Base-by-base conservation (phyloP, 1,284 basidiomycete species). In the Sporisorium graminicola region DNA sequence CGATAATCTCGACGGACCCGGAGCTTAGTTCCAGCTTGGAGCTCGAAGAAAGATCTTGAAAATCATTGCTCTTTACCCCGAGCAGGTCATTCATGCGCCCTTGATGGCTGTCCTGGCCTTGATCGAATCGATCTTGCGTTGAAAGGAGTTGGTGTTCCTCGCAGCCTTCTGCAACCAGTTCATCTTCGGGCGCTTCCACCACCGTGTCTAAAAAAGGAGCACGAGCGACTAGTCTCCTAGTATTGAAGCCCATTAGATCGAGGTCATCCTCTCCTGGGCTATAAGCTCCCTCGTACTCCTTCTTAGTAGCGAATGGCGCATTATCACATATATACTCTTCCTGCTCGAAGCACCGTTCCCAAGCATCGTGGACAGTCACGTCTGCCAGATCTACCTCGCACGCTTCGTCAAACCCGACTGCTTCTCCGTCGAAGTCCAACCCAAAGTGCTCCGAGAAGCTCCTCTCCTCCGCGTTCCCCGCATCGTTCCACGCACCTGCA, bases 131-230 rank as follows among this genome's bases (percentile, higher is more conserved):
- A 12, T 31, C 27, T 29, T 49, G 27, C 27, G 16, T 8, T 10
- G 47, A 31, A 22, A 9, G 4, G 10, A 1, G 27, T 31, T n/a
- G 27, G 5, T 29, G 18, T 18, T 49, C 27, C n/a, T 13, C 20
- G 9, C 31, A 24, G 10, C 1, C 40, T 33, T 53, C 58, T 9
- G 26, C 50, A 10, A 54, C 44, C 24, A 12, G 14, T 20, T 56
- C 61, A 9, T 49, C 68, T 31, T 70, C 68, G 1, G 42, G 40
- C 46, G 65, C 68, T 42, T 71, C 68, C 33, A 49, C 46, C 18
- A 71, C 68, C 1, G 68, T 71, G 35, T 71, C 68, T 22, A 71
- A 46, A 29, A 71, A 71, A 16, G 68, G 68, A 9, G 68, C 63
- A n/a, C 42, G 35, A 3, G 63, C 68, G 5, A 58, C 46, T n/a